Evolutionary conservation across 805 yeast species (phyloP), one percentile per base, ranked within the genome.

Genomic region (Zygoascus tannicola): DNA sequence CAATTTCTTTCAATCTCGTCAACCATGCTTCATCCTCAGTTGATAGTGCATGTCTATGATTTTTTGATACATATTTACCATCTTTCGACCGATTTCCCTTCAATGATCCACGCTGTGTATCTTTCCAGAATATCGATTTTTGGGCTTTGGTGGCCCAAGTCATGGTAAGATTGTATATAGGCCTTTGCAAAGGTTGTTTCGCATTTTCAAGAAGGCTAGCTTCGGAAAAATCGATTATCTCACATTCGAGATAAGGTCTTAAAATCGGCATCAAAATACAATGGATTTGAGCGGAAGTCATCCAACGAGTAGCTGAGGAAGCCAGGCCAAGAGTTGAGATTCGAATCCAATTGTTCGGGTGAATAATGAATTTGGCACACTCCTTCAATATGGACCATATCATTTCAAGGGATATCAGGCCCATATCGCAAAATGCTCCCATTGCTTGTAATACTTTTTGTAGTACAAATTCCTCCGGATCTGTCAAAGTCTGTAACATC

Each of bases 311-410:
- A 1, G 85, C 72, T 0, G 81, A 71, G 2, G 82, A 66, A 1
- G 87, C 67, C 40, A 87, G 67, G 2, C 70, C 64, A 35, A 86
- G 55, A 0, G 82, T 75, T 1, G 81, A 73, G 50, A 84, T 85
- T 32, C 95, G 64, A 8, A 90, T 80, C 79, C 94, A 80, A 43
- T 76, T 81, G 59, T 86, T 88, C 0, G 97, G 97, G 57, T 88
- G 97, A 5, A 88, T 60, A 0, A 83, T 56, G 22, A 90, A 69
- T 44, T 78, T 75, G 2, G 79, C 64, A 0, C 76, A 66, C 2
- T 69, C 63, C 2, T 64, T 63, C 15, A 78, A 62, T 3, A 81
- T 60, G 48, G 78, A 83, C 74, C 81, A 76, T 28, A 74, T 60
- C 40, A 68, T 68, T 4, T 66, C 66, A 41, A 69, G 67, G 22